phyloP scores from a whole-genome alignment of 371 early-diverging fungal genomes.

The Zychaea mexicana region DNA sequence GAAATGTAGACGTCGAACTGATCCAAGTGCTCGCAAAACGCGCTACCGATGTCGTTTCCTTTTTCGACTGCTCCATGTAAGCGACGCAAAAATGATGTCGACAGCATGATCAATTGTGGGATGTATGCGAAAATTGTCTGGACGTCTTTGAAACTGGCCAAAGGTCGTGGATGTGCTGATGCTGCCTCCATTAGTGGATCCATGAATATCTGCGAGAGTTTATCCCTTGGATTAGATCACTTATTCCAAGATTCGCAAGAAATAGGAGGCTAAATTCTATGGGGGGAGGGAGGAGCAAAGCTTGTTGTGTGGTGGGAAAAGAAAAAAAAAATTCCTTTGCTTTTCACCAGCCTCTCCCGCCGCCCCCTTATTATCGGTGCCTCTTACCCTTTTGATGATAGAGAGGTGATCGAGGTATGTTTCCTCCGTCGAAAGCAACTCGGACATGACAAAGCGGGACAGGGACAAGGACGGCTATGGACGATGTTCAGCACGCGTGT shows the following conservation, averaged over 20 bases:
- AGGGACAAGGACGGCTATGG: conserved; percentile 36
- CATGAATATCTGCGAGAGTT: conserved; percentile 44
- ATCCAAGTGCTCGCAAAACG: conserved; percentile 40
- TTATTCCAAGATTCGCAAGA: too few species aligned
- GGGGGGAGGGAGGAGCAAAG: neutral
- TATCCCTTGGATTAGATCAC: neutral
- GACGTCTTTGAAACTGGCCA: conserved; percentile 39
- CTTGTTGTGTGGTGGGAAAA: conserved; percentile 6
- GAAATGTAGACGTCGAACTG: conserved; percentile 43
- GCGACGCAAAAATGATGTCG: conserved; percentile 31
- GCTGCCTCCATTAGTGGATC: conserved; percentile 48
- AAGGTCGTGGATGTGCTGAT: conserved; percentile 31
- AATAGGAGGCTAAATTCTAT: neutral
- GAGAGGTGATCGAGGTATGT: conserved; percentile 48
- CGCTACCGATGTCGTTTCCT: conserved; percentile 28
- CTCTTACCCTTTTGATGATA: conserved; percentile 50
- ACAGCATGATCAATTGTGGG: conserved; percentile 42
- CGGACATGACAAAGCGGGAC: conserved; percentile 40
- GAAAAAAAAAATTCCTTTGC: too few species aligned
- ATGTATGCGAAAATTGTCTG: conserved; percentile 47
- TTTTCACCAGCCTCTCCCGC: too few species aligned
- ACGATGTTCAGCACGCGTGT: conserved; percentile 5
- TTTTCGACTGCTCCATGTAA: conserved; percentile 28
- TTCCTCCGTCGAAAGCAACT: conserved; percentile 48
- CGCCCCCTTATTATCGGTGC: neutral